Evolutionary conservation across 2,329 filamentous ascomycete species (phyloP), one percentile per base, ranked within the genome.

Genomic region (Trichoderma sp.): DNA sequence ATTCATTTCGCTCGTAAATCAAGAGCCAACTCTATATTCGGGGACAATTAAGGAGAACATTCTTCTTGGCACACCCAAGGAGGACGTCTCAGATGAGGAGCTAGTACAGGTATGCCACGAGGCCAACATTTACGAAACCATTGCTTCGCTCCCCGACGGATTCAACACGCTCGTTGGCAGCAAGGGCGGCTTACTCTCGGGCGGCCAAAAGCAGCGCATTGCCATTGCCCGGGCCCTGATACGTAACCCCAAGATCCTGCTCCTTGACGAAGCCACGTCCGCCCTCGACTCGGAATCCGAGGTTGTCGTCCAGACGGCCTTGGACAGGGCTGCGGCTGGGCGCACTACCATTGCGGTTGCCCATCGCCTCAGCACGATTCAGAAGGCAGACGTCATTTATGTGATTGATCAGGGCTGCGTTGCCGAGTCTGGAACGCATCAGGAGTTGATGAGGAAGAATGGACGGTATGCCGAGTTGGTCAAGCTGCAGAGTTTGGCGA

Each of bases 1-100:
- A 21, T 88, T 90, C 78, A 87, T 98, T 71, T 91, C 95, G 0
- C 89, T 99, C 11, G 95, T 99, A 16, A 94, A 91, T 39, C 96
- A 98, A 77, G 96, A 98, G 78, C 95, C 96, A 0, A 97, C 95
- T 0, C 82, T 99, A 0, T 99, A 97, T 80, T 94, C 97, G 78
- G 96, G 95, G 54, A 94, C 91, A 0, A 93, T 99, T 75, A 88
- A 86, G 72, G 94, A 98, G 39, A 98, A 98, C 77, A 93, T 98
- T 71, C 81, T 97, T 5, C 86, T 98, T 2, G 93, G 94, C 13
- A 88, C 89, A 49, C 83, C 91, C 8, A 82, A 85, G 14, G 87
- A 90, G 6, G 84, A 89, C 32, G 86, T 96, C 0, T 80, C 88
- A 0, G 93, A 97, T 69, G 88, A 90, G 68, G 86, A 86, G 1